Evolutionary conservation across 2,329 filamentous ascomycete genomes (phyloP).

Genomic region (Fusarium staphyleae): DNA sequence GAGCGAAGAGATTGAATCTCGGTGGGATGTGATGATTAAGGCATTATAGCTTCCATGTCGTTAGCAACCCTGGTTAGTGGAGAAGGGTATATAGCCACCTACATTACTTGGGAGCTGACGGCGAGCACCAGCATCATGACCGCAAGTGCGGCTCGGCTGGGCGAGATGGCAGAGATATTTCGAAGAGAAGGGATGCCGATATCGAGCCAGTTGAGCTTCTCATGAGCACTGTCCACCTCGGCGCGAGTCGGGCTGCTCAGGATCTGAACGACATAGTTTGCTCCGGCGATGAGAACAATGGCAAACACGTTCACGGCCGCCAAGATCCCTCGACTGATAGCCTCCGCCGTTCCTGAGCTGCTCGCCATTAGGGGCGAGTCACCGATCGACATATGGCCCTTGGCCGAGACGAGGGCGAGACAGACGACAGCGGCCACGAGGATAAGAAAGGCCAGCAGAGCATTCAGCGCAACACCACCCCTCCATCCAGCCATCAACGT

Average conservation of each 20-base stretch:
- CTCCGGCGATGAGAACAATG: slow-evolving; percentile 55
- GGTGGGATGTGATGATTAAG: slow-evolving; percentile 54
- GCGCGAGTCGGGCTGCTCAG: slow-evolving; percentile 60
- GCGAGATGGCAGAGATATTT: slow-evolving; percentile 55
- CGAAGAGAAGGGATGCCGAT: slow-evolving; percentile 61
- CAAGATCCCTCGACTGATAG: slow-evolving; percentile 52
- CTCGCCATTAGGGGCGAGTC: slow-evolving; percentile 50
- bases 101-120: slow-evolving; percentile 59
- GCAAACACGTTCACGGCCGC: slow-evolving; percentile 54
- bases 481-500: slow-evolving; percentile 54
- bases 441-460: slow-evolving; percentile 50
- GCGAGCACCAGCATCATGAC: slow-evolving; percentile 51
- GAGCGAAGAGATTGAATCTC: slow-evolving; percentile 38
- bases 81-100: slow-evolving; percentile 30
- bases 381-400: slow-evolving; percentile 44
- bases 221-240: slow-evolving; percentile 58
- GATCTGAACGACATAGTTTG: slow-evolving; percentile 63
- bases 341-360: slow-evolving; percentile 47
- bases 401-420: slow-evolving; percentile 49
- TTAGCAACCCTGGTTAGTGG: slow-evolving; percentile 8
- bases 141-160: slow-evolving; percentile 50
- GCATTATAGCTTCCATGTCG: slow-evolving; percentile 56
- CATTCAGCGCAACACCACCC: slow-evolving; percentile 55
- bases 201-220: slow-evolving; percentile 56
- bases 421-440: slow-evolving; percentile 50